Percentiles rank a stretch among this genome's conserved stretches.
Conservation (phyloP, 2,329 filamentous ascomycete genomes). For the Aaosphaeria pasadenensis region DNA sequence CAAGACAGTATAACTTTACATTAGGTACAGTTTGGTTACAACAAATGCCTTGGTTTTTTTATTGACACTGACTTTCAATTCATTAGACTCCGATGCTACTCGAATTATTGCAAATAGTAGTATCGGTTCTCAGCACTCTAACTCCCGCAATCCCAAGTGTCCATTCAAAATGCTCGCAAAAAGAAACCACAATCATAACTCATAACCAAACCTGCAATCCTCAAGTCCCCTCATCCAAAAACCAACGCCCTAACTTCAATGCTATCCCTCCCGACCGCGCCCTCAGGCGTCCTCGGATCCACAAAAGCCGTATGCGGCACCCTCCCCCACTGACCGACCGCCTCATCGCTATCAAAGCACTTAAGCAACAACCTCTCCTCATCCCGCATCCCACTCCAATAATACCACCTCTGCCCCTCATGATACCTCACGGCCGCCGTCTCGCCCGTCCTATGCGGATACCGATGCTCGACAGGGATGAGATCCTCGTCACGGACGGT, state of each 20-base stretch:
- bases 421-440: constrained; percentile 67
- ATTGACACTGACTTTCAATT: too few species aligned
- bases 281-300: constrained; percentile 67
- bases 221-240: constrained; percentile 54
- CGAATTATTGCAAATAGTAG: too few species aligned
- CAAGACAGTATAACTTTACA: too few species aligned
- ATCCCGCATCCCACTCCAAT: constrained; percentile 73
- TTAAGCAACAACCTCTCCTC: constrained; percentile 72
- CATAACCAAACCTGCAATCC: constrained; percentile 33
- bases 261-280: constrained; percentile 73
- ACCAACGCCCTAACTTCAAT: constrained; percentile 87
- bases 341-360: constrained; percentile 68
- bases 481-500: constrained; percentile 62
- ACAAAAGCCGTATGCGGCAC: constrained; percentile 60
- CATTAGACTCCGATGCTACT: too few species aligned
- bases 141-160: too few species aligned
- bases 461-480: constrained; percentile 70
- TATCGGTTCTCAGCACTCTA: too few species aligned
- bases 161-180: too few species aligned
- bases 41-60: too few species aligned
- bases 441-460: constrained; percentile 68
- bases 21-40: too few species aligned
- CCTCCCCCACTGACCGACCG: constrained; percentile 39
- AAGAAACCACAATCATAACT: too few species aligned
- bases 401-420: constrained; percentile 68